Percentiles rank a stretch among this genome's conserved stretches.
Conservation (phyloP, 805 yeast genomes). For the Nakazawaea populi region DNA sequence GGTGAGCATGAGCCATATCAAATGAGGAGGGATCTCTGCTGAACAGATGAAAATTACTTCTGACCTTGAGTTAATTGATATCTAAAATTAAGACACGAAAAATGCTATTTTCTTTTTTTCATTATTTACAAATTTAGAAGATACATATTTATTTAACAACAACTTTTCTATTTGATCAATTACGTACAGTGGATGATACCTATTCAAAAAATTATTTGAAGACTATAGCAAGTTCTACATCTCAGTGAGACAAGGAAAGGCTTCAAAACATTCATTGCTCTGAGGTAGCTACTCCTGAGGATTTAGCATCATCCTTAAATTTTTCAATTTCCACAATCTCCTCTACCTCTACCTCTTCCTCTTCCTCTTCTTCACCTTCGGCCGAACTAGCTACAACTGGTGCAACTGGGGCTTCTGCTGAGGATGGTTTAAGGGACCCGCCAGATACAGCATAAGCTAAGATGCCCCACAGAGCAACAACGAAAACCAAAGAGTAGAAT, state of each 20-base stretch:
- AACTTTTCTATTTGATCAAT: too few relatives aligned
- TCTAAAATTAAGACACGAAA: too few relatives aligned
- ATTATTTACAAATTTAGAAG: too few relatives aligned
- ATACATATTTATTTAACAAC: too few relatives aligned
- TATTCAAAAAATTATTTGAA: too few relatives aligned
- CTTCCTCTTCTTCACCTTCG: not conserved
- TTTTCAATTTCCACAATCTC: conserved; percentile 6
- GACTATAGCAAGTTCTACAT: too few relatives aligned
- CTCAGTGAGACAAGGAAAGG: too few relatives aligned
- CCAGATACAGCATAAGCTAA: conserved; percentile 23
- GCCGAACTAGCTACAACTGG: not conserved
- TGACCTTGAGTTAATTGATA: too few relatives aligned
- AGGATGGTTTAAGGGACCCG: conserved; percentile 9
- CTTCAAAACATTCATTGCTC: not conserved
- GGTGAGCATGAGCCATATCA: not conserved
- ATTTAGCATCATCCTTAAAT: conserved; percentile 12
- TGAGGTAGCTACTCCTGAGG: conserved; percentile 1
- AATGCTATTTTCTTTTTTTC: too few relatives aligned
- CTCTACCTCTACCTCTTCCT: conserved; percentile 2
- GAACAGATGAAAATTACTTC: not conserved
- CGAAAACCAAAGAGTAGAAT: conserved; percentile 32
- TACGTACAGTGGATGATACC: too few relatives aligned
- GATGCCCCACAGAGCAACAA: conserved; percentile 37
- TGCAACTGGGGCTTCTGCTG: conserved; percentile 3
- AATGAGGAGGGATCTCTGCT: not conserved